Percentiles rank a stretch among this genome's conserved stretches.
These are phyloP conservation scores for Salicornia ramosissima DNA, from an alignment of 148 eudicot genomes.

Conservation along the genomic window DNA sequence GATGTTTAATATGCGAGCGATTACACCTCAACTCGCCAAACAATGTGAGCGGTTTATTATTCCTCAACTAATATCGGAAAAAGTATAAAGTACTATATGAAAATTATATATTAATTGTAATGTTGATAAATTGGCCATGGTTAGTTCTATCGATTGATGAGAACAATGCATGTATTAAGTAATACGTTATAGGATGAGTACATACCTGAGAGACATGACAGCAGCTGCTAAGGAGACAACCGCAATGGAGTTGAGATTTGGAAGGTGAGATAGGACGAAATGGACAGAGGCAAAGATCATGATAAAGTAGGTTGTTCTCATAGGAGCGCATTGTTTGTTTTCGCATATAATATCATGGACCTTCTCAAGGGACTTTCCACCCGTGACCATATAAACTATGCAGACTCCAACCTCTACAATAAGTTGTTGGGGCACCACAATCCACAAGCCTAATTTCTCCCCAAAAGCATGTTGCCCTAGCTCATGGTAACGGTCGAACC, in stretches of 20 bases:
- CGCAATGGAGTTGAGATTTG: slow-evolving; percentile 33
- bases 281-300: slow-evolving; percentile 35
- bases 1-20: no score
- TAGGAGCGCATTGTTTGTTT: not conserved
- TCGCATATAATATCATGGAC: slow-evolving; percentile 27
- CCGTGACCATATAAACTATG: slow-evolving; percentile 39
- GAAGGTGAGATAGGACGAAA: slow-evolving; percentile 36
- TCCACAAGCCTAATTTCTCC: slow-evolving; percentile 33
- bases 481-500: slow-evolving; percentile 37
- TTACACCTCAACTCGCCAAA: no score
- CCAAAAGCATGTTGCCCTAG: slow-evolving; percentile 35
- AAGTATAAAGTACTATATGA: no score
- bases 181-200: no score
- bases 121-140: no score
- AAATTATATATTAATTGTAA: no score
- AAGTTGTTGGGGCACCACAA: slow-evolving; percentile 38
- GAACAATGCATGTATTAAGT: no score
- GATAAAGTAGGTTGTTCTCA: slow-evolving; percentile 32
- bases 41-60: no score
- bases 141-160: no score
- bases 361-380: slow-evolving; percentile 30
- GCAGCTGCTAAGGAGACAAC: slow-evolving; percentile 36
- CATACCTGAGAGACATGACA: slow-evolving; percentile 36
- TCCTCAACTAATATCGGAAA: no score
- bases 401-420: slow-evolving; percentile 33